These are phyloP conservation scores for Hymenoscyphus fructigenus DNA, from an alignment of 2,329 filamentous ascomycete species.

Conservation along the genomic window DNA sequence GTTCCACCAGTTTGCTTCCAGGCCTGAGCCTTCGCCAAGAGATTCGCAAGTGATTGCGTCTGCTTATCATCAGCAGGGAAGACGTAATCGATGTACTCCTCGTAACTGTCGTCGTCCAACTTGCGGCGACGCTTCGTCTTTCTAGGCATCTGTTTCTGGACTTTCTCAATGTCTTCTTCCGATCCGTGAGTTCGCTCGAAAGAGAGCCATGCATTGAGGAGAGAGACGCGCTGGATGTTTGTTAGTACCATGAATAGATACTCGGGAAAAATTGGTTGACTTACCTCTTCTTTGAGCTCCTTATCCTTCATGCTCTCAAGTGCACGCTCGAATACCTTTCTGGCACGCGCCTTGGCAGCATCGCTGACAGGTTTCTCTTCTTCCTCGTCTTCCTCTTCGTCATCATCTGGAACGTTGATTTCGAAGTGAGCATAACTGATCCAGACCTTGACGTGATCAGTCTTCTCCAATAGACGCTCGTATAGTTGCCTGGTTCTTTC, in stretches of 20 bases:
- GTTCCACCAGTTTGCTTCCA: conserved; percentile 50
- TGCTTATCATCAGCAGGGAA: conserved; percentile 95
- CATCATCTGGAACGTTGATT: conserved; percentile 81
- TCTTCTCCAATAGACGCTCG: conserved; percentile 88
- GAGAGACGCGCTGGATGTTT: conserved; percentile 64
- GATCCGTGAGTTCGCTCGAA: conserved; percentile 88
- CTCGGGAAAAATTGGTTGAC: background rate
- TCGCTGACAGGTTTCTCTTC: conserved; percentile 70
- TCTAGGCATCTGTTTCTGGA: conserved; percentile 91
- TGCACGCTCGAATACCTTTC: conserved; percentile 80
- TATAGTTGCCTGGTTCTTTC: conserved; percentile 79
- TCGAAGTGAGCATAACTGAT: conserved; percentile 98
- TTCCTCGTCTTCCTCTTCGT: conserved; percentile 58
- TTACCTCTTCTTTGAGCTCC: conserved; percentile 82
- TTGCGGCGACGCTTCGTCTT: conserved; percentile 89
- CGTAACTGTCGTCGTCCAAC: conserved; percentile 88
- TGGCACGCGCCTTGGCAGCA: conserved; percentile 77
- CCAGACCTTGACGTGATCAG: conserved; percentile 99
- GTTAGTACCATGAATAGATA: conserved; percentile 35
- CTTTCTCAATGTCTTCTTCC: conserved; percentile 71
- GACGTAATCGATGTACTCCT: conserved; percentile 96
- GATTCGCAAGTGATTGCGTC: conserved; percentile 76
- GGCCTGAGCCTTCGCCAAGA: conserved; percentile 80
- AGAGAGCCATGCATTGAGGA: conserved; percentile 88
- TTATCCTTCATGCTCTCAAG: conserved; percentile 85